Evolutionary conservation across 2,329 filamentous ascomycete species (phyloP).

Genomic region (Trichoderma guizhouense): DNA sequence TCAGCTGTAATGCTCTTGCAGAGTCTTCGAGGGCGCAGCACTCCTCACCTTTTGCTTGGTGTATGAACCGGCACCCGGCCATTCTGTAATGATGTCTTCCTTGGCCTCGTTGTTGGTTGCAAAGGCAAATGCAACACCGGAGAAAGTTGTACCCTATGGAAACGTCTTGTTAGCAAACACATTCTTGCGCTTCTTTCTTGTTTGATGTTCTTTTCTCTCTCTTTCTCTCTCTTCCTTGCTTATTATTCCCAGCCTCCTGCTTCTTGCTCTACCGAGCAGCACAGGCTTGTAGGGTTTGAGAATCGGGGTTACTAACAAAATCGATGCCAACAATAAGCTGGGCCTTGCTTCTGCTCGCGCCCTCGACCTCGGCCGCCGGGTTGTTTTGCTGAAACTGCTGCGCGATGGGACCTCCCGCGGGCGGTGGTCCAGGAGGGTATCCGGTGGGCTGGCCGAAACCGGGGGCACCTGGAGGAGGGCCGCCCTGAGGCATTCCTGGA

Average conservation of each 20-base stretch:
- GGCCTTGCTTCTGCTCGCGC: slow-evolving; percentile 84
- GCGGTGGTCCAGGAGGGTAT: slow-evolving; percentile 45
- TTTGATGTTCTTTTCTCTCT: neutral
- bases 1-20: neutral
- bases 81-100: slow-evolving; percentile 98
- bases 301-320: slow-evolving; percentile 63
- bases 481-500: slow-evolving; percentile 32
- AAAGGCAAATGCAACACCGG: slow-evolving; percentile 94
- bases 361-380: slow-evolving; percentile 73
- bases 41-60: slow-evolving; percentile 91
- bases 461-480: slow-evolving; percentile 32
- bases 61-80: slow-evolving; percentile 95
- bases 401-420: slow-evolving; percentile 36
- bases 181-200: neutral
- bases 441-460: slow-evolving; percentile 39
- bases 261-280: neutral
- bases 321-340: slow-evolving; percentile 98
- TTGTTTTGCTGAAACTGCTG: slow-evolving; percentile 44
- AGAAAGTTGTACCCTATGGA: slow-evolving; percentile 87
- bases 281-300: neutral
- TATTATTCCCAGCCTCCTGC: neutral
- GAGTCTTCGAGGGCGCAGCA: neutral
- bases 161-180: neutral
- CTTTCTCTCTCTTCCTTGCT: neutral
- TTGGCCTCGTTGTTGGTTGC: slow-evolving; percentile 96